Evolutionary conservation across 176 grass and related monocot species (phyloP), one percentile per base, ranked within the genome.

Genomic region (Aegilops sharonensis): DNA sequence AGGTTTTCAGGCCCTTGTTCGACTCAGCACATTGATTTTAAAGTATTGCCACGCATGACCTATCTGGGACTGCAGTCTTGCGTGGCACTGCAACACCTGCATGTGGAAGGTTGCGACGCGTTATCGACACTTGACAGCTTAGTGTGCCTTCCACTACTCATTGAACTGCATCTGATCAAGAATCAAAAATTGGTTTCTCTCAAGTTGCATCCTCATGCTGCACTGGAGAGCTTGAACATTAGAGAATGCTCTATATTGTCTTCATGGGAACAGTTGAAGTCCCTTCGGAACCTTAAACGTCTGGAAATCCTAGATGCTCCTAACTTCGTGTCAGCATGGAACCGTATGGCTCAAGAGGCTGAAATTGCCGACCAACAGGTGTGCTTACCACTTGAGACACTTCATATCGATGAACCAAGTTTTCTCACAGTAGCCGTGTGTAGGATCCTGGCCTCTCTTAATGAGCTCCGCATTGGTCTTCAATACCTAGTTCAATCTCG

Each of bases 111-210:
- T n/a, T 81, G 64, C 21, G 6, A 81, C 20, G 3, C 42, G 32
- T 23, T 81, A 23, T n/a, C 17, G 31, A 34, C 42, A 20, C 79
- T 81, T 3, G 79, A 81, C 5, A 68, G 64, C 64, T 68, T 68
- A 32, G 39, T 11, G 4, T 68, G 17, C 64, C 79, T 81, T n/a
- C 62, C 79, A 5, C 68, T 68, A 48, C 79, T 81, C 47, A 3
- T 64, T n/a, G 79, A 69, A 5, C 69, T 81, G 79, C 37, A 68
- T 54, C 39, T 81, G 21, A 2, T 47, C 18, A 23, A 65, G 79
- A 81, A 81, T 54, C 64, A 30, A 8, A 81, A 54, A 23, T 81
- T 81, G 43, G 79, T 35, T 5, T 81, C 64, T 81, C 8, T 81
- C 42, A 69, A 54, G 10, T 52, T 81, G 64, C 79, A 68, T 52